Evolutionary conservation across 805 yeast genomes (phyloP), one percentile per base, ranked within the genome.

Genomic region (Tetrapisispora namnaoensis): DNA sequence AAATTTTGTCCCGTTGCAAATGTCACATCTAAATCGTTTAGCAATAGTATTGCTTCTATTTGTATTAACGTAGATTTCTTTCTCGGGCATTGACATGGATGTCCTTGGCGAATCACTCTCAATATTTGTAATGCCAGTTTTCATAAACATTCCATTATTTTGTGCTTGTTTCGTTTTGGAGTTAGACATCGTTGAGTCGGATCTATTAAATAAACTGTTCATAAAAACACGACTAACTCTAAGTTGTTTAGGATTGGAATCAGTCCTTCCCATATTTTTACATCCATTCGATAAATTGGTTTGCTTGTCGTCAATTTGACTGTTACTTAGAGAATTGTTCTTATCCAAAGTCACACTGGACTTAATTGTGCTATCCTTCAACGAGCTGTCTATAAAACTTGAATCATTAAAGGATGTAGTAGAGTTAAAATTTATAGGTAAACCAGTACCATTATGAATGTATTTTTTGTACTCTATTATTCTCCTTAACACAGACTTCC

Each of bases 401-500:
- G 44, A 18, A 30, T 42, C 44, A 20, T 17, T 42, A 42, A 17
- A 30, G 2, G 22, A 27, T 16, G 44, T 30, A 7, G 22, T 28
- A 20, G 21, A 37, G 21, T 30, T 42, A 17, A 21, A 18, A 30
- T 32, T 7, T 13, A 35, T 32, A 10, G 17, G 16, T 28, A 34
- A n/a, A 4, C 36, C 40, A 18, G 38, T 8, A 37, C 39, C 37
- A 17, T 40, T 22, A 16, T 7, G n/a, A 9, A 7, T 28, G n/a
- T 17, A 36, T 16, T 30, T 20, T 4, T 20, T 24, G 7, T 32
- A 32, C 3, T 21, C 17, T 9, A 46, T 51, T 27, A 63, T 46
- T 44, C 51, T 55, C 17, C 49, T 36, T 11, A 70, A 53, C 0
- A 72, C 55, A 3, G 57, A 51, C 45, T 70, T 71, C 49, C 82